Evolutionary conservation across 192 early-diverging fungal species (phyloP), one percentile per base, ranked within the genome.

Genomic region (Podila epigama): DNA sequence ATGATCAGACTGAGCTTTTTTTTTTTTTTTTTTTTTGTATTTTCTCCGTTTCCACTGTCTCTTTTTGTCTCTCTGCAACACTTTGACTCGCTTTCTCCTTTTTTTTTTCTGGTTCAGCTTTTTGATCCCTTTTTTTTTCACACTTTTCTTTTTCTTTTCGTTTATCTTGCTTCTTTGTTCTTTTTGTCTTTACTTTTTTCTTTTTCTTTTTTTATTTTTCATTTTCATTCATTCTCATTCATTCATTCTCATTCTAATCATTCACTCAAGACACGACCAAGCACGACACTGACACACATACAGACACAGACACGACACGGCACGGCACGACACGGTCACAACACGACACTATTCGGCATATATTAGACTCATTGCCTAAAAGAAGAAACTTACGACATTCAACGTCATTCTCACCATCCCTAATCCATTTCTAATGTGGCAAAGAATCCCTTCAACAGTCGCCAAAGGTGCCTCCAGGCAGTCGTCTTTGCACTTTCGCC

Each of bases 371-470:
- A n/a, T n/a, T n/a, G n/a, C n/a, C n/a, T n/a, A n/a, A n/a, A n/a
- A n/a, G n/a, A n/a, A n/a, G 32, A 48, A 1, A 7, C 44, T 9
- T 15, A 48, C 44, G 4, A 18, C 44, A 22, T 5, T 22, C 63
- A 44, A 28, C 50, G 34, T 2, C 22, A 10, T 4, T 37, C 51
- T 12, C 54, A 20, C 58, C n/a, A 42, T 22, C 44, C 59, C 35
- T 56, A 35, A 27, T 48, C 28, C 58, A 70, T 51, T 41, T 31
- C 32, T 37, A 48, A 72, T 73, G 70, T 73, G 70, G 70, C 70
- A 63, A 55, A 63, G 70, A 58, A 73, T 73, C 52, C 63, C 70
- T 13, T 35, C 70, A 20, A 61, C 70, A 7, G 58, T 40, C 36
- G 70, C 58, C 28, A 35, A 55, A 48, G 50, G 60, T 16, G 20